phyloP scores from a whole-genome alignment of 805 yeast species.

The Myxozyma nipponensis region DNA sequence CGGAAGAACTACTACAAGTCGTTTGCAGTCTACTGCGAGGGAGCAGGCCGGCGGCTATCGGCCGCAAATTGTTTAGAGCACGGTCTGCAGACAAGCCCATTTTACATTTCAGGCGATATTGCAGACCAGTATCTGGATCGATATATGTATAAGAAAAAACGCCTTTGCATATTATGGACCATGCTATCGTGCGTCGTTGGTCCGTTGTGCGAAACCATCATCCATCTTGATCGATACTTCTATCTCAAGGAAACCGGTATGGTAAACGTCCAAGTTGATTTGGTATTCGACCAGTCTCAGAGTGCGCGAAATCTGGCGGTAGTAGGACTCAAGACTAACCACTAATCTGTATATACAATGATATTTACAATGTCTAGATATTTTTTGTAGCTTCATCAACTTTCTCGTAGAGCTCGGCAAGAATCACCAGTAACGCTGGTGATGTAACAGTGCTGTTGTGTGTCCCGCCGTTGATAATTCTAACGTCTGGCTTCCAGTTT shows the following conservation, averaged over 20 bases:
- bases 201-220: constrained; percentile 28
- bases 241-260: constrained; percentile 23
- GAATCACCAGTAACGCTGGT: background rate
- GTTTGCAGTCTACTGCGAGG: constrained; percentile 24
- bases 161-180: constrained; percentile 29
- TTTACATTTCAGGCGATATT: constrained; percentile 11
- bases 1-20: constrained; percentile 25
- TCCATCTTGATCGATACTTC: constrained; percentile 25
- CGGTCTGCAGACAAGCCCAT: constrained; percentile 5
- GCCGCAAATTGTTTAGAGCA: background rate
- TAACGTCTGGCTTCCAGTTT: constrained; percentile 8
- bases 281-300: constrained; percentile 25
- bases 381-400: background rate
- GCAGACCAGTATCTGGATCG: constrained; percentile 8
- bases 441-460: constrained; percentile 21
- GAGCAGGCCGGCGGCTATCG: constrained; percentile 24
- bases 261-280: constrained; percentile 16
- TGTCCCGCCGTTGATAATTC: constrained; percentile 20
- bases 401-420: background rate
- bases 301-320: constrained; percentile 29
- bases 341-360: background rate
- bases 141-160: constrained; percentile 13
- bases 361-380: background rate
- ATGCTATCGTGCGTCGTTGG: constrained; percentile 27
- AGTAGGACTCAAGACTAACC: constrained; percentile 15